A percentile compares a stretch with the other conserved stretches of the same genome.
Conservation (phyloP, 345 rosid species). For the Eutrema yunnanense region DNA sequence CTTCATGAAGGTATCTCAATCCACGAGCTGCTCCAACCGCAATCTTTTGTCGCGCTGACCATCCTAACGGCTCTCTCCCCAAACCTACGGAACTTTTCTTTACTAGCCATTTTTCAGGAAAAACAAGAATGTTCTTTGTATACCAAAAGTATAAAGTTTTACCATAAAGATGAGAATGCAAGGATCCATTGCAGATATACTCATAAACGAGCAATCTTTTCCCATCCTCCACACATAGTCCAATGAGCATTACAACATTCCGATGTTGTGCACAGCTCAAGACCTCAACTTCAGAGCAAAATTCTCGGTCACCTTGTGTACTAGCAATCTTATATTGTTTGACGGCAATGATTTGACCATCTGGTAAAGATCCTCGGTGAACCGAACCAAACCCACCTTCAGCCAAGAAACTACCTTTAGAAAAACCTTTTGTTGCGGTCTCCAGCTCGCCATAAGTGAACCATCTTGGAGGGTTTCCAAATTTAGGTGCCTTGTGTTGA, state of each 20-base stretch:
- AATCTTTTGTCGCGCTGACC: constrained; percentile 90
- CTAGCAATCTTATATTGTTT: constrained; percentile 95
- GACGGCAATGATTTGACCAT: constrained; percentile 88
- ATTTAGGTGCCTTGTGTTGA: constrained; percentile 85
- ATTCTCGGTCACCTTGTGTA: constrained; percentile 90
- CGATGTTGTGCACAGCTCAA: constrained; percentile 98
- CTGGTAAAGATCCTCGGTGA: constrained; percentile 72
- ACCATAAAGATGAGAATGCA: constrained; percentile 96
- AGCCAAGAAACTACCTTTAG: constrained; percentile 82
- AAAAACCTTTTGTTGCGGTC: constrained; percentile 79
- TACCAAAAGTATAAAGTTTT: constrained; percentile 21
- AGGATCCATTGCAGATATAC: constrained; percentile 87
- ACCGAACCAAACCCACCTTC: constrained; percentile 99
- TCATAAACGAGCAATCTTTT: constrained; percentile 90
- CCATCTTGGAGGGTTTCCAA: constrained; percentile 98
- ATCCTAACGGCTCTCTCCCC: constrained; percentile 50
- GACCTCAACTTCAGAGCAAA: constrained; percentile 98
- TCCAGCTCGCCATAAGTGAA: constrained; percentile 76
- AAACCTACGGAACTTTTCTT: constrained; percentile 39
- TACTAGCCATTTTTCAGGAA: not conserved
- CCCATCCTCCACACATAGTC: constrained; percentile 81
- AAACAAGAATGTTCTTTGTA: not conserved
- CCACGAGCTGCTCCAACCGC: constrained; percentile 99
- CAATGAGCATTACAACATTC: constrained; percentile 90
- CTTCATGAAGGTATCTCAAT: constrained; percentile 95